Evolutionary conservation across 306 rosid species (phyloP).

Genomic region (Albizia julibrissin): DNA sequence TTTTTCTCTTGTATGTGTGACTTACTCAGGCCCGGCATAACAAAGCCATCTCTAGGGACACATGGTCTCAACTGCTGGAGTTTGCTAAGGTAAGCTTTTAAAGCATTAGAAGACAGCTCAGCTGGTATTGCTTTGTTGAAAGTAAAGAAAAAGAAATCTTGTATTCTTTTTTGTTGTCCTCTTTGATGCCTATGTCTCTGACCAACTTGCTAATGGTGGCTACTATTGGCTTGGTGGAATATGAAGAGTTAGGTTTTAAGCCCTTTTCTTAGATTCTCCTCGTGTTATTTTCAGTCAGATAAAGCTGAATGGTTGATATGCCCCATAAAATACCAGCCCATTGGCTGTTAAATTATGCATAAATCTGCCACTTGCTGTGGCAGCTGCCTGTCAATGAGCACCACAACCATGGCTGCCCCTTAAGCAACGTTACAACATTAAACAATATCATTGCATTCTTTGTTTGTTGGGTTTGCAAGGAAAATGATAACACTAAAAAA

Average conservation of each 20-base stretch:
- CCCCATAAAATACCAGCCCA: neutral
- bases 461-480: neutral
- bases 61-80: slow-evolving; percentile 98
- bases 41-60: slow-evolving; percentile 95
- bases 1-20: neutral
- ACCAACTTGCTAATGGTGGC: neutral
- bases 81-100: slow-evolving; percentile 79
- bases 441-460: neutral
- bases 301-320: neutral
- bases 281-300: neutral
- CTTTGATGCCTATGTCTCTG: neutral
- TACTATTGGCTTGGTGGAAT: neutral
- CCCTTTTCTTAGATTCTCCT: neutral
- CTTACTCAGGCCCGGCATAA: slow-evolving; percentile 84
- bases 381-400: neutral
- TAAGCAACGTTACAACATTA: neutral
- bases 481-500: neutral
- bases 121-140: neutral
- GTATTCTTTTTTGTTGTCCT: neutral
- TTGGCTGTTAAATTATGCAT: neutral
- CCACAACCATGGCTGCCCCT: neutral
- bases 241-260: neutral
- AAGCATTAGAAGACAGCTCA: slow-evolving; percentile 13
- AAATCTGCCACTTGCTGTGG: neutral
- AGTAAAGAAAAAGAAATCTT: neutral